These are phyloP conservation scores for Drechslerella dactyloides DNA, from an alignment of 2,329 filamentous ascomycete species.

Conservation along the genomic window DNA sequence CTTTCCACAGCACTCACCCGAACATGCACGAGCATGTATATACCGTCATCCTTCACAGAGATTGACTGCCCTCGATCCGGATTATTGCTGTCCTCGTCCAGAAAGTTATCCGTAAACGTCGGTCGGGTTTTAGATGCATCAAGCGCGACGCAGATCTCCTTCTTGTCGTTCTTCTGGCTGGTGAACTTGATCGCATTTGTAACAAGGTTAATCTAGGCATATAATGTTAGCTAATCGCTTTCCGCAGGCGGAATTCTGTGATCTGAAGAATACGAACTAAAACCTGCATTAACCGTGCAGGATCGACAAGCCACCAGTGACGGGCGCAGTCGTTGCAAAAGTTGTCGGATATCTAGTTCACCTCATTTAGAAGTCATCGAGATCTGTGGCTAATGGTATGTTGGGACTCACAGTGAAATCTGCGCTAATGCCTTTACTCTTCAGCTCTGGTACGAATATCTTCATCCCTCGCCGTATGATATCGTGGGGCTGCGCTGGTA, in stretches of 20 bases:
- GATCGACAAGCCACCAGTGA: constrained; percentile 76
- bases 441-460: constrained; percentile 79
- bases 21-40: constrained; percentile 45
- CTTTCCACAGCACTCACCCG: constrained; percentile 21
- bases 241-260: not conserved
- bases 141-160: constrained; percentile 50
- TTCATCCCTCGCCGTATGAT: constrained; percentile 73
- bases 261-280: constrained; percentile 57
- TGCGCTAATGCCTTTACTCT: constrained; percentile 74
- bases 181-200: constrained; percentile 66
- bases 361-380: not conserved
- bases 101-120: constrained; percentile 39
- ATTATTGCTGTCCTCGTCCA: constrained; percentile 17
- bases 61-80: not conserved
- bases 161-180: constrained; percentile 55
- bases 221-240: not conserved
- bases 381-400: not conserved
- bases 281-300: constrained; percentile 75
- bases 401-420: constrained; percentile 65
- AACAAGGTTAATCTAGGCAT: constrained; percentile 71
- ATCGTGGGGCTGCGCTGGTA: constrained; percentile 71
- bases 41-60: constrained; percentile 16
- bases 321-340: constrained; percentile 32
- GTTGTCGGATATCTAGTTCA: constrained; percentile 27
- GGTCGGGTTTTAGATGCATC: constrained; percentile 48